Base-by-base conservation (phyloP, 768 basidiomycete species). In the Serendipita sp. region DNA sequence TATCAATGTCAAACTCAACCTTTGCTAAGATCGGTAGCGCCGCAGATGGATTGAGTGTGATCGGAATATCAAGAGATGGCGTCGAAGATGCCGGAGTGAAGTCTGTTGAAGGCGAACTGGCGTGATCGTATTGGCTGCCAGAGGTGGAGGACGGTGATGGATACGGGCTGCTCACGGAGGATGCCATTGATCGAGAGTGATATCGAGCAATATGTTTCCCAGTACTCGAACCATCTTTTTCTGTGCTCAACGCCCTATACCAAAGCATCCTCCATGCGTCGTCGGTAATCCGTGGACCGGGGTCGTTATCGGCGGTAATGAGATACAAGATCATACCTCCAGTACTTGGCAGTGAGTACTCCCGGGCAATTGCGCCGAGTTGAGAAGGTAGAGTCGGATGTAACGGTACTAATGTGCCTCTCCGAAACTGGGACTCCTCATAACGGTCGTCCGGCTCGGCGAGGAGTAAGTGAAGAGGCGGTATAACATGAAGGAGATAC, bases 1-100 rank as follows among this genome's bases (percentile, higher is more conserved):
- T 78, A 73, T 96, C 94, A 69, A 98, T 86, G 72, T 96, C 91
- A 70, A 98, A 96, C 73, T 97, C 93, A 11, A 98, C 84, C 73
- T 94, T 94, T 58, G 92, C 94, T 34, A 98, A 80, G 65, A 96
- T 85, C 3, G 88, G 89, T 63, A 91, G 83, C 28, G 56, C 38
- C 44, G 89, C 74, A 30, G 85, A 81, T 54, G 81, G 73, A 3
- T 84, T 83, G 65, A 74, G 72, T 45, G 89, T 77, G 4, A 87
- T 88, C 3, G 87, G 85, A 8, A 89, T 78, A 63, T 84, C 79
- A 65, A 88, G 75, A 28, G 80, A 60, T 8, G 36, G 23, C 4
- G 36, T 28, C n/a, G 56, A 66, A 48, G 36, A 67, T 52, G 45
- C 54, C 46, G n/a, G 66, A 63, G 45, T 44, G 10, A 48, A 23